Evolutionary conservation across 23 red algal genomes (phyloP).

Genomic region (Gracilaria domingensis): DNA sequence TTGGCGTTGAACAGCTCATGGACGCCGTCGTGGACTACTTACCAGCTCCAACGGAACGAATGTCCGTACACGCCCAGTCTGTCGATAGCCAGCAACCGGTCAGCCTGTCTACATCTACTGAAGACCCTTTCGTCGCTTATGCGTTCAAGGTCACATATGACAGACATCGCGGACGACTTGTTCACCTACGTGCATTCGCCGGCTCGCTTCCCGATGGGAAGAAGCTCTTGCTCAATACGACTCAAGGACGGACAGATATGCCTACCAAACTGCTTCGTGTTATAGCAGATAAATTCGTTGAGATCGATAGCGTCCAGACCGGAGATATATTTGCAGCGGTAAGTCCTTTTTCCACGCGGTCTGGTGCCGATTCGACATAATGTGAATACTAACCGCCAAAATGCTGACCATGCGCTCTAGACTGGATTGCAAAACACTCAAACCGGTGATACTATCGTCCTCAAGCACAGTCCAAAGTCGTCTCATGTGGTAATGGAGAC

Average conservation of each 20-base stretch:
- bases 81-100: neutral
- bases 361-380: neutral
- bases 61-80: neutral
- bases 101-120: neutral
- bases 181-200: slow-evolving; percentile 83
- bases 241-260: slow-evolving; percentile 56
- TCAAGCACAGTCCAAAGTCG: slow-evolving; percentile 33
- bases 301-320: slow-evolving; percentile 29
- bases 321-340: slow-evolving; percentile 84
- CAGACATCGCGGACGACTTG: slow-evolving; percentile 87
- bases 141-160: slow-evolving; percentile 95
- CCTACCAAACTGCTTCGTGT: slow-evolving; percentile 82
- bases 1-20: slow-evolving; percentile 86
- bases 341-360: slow-evolving; percentile 19
- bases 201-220: slow-evolving; percentile 40
- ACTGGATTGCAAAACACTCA: slow-evolving; percentile 71
- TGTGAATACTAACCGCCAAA: neutral
- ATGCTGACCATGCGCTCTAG: neutral
- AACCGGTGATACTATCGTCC: slow-evolving; percentile 91
- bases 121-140: slow-evolving; percentile 76
- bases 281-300: slow-evolving; percentile 79
- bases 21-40: slow-evolving; percentile 92
- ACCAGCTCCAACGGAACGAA: slow-evolving; percentile 62
- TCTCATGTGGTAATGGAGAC: slow-evolving; percentile 67
- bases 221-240: slow-evolving; percentile 63